These are phyloP conservation scores for Verbascum thapsus DNA, from an alignment of 257 asterid species.

Conservation along the genomic window DNA sequence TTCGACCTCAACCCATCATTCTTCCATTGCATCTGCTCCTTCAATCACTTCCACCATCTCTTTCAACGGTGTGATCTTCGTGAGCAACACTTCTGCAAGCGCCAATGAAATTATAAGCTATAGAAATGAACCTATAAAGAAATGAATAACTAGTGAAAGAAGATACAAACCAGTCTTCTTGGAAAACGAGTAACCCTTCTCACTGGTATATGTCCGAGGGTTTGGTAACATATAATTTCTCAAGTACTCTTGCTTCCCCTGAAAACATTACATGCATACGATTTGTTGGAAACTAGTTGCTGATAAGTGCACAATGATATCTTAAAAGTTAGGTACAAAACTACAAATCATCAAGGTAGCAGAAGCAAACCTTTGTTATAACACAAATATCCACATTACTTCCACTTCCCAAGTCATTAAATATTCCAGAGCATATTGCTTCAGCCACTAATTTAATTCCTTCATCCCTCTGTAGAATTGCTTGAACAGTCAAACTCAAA, in stretches of 20 bases:
- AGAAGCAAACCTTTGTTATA: constrained; percentile 53
- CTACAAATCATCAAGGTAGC: constrained; percentile 5
- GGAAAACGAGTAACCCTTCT: constrained; percentile 54
- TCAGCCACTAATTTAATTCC: constrained; percentile 68
- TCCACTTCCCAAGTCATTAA: constrained; percentile 85
- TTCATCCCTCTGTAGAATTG: constrained; percentile 56
- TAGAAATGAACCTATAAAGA: neutral
- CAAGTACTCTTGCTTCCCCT: constrained; percentile 62
- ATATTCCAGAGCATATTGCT: constrained; percentile 71
- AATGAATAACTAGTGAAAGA: constrained; percentile 4
- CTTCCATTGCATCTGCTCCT: constrained; percentile 64
- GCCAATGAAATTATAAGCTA: neutral
- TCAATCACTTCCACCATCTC: constrained; percentile 50
- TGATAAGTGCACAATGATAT: neutral
- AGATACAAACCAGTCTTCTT: constrained; percentile 62
- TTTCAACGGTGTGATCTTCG: constrained; percentile 55
- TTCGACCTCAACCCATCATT: constrained; percentile 27
- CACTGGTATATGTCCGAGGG: constrained; percentile 62
- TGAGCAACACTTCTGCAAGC: constrained; percentile 51
- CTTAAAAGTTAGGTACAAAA: neutral
- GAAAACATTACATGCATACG: neutral
- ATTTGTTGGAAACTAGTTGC: constrained; percentile 6
- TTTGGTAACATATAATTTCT: constrained; percentile 58
- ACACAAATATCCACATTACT: constrained; percentile 78
- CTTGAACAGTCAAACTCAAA: neutral